These are phyloP conservation scores for Calocybe gangraenosa DNA, from an alignment of 768 basidiomycete genomes.

Conservation along the genomic window DNA sequence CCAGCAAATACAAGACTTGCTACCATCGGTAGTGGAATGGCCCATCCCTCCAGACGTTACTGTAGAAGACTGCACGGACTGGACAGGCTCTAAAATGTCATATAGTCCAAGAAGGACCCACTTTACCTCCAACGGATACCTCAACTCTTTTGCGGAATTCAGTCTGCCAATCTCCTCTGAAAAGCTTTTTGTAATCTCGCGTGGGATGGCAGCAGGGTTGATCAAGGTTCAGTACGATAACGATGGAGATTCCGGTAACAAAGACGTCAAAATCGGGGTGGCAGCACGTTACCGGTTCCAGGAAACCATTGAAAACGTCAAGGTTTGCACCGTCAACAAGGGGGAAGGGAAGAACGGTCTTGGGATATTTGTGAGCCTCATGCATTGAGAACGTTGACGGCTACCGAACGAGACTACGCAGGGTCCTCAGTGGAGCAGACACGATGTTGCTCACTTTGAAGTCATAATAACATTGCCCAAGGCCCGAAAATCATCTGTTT, in stretches of 20 bases:
- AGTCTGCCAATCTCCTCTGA: constrained; percentile 24
- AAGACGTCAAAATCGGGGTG: constrained; percentile 22
- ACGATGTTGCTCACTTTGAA: constrained; percentile 16
- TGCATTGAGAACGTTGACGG: background rate
- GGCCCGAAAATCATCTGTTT: constrained; percentile 11
- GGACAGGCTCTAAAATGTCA: constrained; percentile 1
- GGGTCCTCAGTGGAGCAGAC: constrained; percentile 14
- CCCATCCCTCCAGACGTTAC: constrained; percentile 17
- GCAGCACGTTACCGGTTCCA: constrained; percentile 19
- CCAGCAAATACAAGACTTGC: background rate
- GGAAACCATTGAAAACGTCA: constrained; percentile 17
- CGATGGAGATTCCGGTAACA: constrained; percentile 4
- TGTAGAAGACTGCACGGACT: constrained; percentile 15
- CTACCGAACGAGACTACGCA: background rate
- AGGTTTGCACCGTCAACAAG: constrained; percentile 24
- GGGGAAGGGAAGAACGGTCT: constrained; percentile 25
- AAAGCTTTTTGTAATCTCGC: constrained; percentile 25
- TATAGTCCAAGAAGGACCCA: background rate
- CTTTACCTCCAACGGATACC: background rate
- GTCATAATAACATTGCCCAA: constrained; percentile 23
- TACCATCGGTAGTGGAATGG: constrained; percentile 1
- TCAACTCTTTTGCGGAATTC: constrained; percentile 14
- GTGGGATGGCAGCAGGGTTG: constrained; percentile 22
- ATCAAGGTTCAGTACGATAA: constrained; percentile 20
- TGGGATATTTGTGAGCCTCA: constrained; percentile 31